Base-by-base conservation (phyloP, 2,329 filamentous ascomycete species). In the Penicillium sp. region DNA sequence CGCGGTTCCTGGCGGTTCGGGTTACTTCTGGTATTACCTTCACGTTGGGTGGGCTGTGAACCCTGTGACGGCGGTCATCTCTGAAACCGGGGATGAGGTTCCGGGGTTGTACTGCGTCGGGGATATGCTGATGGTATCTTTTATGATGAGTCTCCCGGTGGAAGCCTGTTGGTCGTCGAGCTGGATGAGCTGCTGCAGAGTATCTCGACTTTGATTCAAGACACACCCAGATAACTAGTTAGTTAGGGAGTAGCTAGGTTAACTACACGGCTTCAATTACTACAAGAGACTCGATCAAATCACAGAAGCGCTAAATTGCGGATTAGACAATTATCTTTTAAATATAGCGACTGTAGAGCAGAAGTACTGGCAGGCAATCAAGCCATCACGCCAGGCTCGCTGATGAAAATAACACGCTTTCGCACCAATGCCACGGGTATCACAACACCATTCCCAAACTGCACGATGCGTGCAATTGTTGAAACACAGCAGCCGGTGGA, bases 1-100 rank as follows among this genome's bases (percentile, higher is more conserved):
- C 72, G 0, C 83, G 83, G 0, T 87, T 82, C 58, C 66, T 83
- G 23, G 83, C 83, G 1, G 78, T 87, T 40, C 80, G 81, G 55
- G 82, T 87, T 2, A 79, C 78, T 3, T 82, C 81, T 40, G 84
- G 84, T 1, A 77, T 87, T 13, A 86, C 83, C 0, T 87, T 87
- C 56, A 87, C 83, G 0, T 87, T 1, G 83, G 84, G 0, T 66
- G 87, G 6, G 73, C 75, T 4, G 76, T 83, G 1, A 74, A 81
- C 42, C 74, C 80, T 0, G 64, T 78, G 23, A 83, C 79, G 0
- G 74, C 77, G 2, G 77, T 86, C 0, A 63, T 84, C 12, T 74
- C 71, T 2, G 68, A 74, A 3, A 62, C 74, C 0, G 71, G 70
- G 1, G 58, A 60, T 4, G 67, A 71, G n/a, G 73, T 86, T 4